These are phyloP conservation scores for Monilinia aucupariae DNA, from an alignment of 2,329 filamentous ascomycete genomes.

Conservation along the genomic window DNA sequence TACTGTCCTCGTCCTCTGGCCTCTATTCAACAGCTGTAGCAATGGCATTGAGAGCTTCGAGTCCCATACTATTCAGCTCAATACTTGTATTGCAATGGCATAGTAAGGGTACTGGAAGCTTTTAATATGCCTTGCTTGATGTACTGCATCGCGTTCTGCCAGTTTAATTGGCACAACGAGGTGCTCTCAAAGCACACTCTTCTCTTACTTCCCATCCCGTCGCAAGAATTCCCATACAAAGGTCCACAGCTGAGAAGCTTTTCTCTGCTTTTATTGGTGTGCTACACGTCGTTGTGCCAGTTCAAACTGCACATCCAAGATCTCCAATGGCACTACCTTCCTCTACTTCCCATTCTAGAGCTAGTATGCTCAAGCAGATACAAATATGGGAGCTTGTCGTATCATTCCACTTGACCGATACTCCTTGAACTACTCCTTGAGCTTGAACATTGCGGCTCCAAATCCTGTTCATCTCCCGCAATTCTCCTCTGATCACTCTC, in stretches of 20 bases:
- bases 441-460: neutral
- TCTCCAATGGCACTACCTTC: too few relatives aligned
- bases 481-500: neutral
- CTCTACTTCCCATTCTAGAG: neutral
- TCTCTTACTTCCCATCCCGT: neutral
- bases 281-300: neutral
- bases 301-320: neutral
- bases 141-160: neutral
- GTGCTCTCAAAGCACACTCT: neutral
- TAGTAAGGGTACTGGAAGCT: neutral
- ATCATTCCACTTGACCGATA: too few relatives aligned
- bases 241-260: too few relatives aligned
- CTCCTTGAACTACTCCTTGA: neutral
- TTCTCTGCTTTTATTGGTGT: neutral
- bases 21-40: neutral
- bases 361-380: neutral
- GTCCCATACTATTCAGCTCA: neutral
- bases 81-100: neutral
- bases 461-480: neutral
- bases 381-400: neutral
- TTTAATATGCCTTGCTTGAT: neutral
- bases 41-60: neutral
- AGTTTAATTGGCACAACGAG: neutral
- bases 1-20: neutral
- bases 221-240: neutral